These are phyloP conservation scores for Parathielavia hyrcaniae DNA, from an alignment of 495 filamentous ascomycete species.

Conservation along the genomic window DNA sequence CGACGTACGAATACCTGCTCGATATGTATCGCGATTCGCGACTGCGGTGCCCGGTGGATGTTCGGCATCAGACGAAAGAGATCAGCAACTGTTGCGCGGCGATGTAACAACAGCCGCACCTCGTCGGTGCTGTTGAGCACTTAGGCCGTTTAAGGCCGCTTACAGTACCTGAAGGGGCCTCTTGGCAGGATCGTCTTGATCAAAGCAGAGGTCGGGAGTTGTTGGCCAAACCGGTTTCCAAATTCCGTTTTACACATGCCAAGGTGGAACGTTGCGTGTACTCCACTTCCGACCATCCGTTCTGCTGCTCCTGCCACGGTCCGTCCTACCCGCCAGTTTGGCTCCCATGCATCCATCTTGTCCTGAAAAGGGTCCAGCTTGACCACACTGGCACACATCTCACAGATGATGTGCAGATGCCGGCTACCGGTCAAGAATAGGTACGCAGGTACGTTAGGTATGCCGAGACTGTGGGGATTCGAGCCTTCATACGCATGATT, in stretches of 20 bases:
- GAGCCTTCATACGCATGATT: too few relatives aligned
- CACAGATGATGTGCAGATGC: too few relatives aligned
- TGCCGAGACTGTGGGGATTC: too few relatives aligned
- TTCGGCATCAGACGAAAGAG: conserved; percentile 1
- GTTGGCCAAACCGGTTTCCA: not conserved
- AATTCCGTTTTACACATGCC: not conserved
- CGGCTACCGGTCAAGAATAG: too few relatives aligned
- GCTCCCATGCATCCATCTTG: too few relatives aligned
- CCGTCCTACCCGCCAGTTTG: too few relatives aligned
- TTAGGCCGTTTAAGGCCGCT: not conserved
- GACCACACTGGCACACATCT: too few relatives aligned
- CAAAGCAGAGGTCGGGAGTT: not conserved
- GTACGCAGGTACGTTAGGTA: too few relatives aligned
- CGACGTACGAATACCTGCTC: not conserved
- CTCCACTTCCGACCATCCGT: not conserved
- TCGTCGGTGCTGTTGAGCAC: not conserved
- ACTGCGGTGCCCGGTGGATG: not conserved
- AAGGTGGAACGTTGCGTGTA: not conserved
- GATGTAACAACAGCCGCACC: not conserved
- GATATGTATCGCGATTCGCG: too few relatives aligned
- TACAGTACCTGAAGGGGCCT: not conserved
- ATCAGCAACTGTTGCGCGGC: conserved; percentile 2
- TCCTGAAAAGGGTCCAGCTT: too few relatives aligned
- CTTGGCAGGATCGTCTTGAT: not conserved
- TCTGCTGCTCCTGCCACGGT: too few relatives aligned